A percentile compares a stretch with the other conserved stretches of the same genome.
Conservation (phyloP, 2,329 filamentous ascomycete genomes). For the Epichloe gansuensis region DNA sequence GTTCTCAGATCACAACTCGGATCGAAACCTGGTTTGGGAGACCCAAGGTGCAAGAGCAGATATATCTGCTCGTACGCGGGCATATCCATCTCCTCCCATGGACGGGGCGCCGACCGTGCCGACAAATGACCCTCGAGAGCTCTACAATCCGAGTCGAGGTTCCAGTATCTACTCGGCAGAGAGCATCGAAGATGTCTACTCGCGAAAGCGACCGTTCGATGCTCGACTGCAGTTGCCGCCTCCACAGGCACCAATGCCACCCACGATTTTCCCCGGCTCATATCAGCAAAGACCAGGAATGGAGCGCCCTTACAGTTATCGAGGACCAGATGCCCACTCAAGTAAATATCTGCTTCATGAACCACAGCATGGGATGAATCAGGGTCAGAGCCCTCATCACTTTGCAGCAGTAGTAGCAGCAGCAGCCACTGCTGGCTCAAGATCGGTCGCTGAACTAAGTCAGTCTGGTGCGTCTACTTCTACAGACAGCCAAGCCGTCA, state of each 20-base stretch:
- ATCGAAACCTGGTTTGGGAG: constrained; percentile 3
- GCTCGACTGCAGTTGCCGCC: constrained; percentile 13
- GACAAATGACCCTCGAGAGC: constrained; percentile 44
- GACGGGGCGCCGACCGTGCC: constrained; percentile 53
- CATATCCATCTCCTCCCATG: constrained; percentile 63
- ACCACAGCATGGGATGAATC: constrained; percentile 5
- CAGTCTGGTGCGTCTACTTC: constrained; percentile 20
- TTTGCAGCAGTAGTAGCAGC: constrained; percentile 12
- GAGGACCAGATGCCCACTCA: constrained; percentile 12
- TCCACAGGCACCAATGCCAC: constrained; percentile 13
- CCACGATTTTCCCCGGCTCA: constrained; percentile 1
- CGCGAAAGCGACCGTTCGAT: constrained; percentile 14
- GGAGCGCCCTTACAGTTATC: constrained; percentile 14
- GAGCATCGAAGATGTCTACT: constrained; percentile 36
- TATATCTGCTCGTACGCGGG: constrained; percentile 43
- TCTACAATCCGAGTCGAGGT: constrained; percentile 38
- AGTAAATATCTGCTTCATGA: constrained; percentile 15
- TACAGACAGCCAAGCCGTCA: constrained; percentile 33
- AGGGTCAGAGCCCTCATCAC: constrained; percentile 6
- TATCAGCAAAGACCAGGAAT: constrained; percentile 17
- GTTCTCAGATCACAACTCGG: constrained; percentile 41
- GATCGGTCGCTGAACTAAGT: constrained; percentile 11
- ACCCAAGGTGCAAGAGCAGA: constrained; percentile 18
- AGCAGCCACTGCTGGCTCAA: constrained; percentile 6
- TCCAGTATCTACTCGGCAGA: constrained; percentile 30